A percentile compares a stretch with the other conserved stretches of the same genome.
phyloP scores from a whole-genome alignment of 2,329 filamentous ascomycete species.

The Aspergillus sp. region DNA sequence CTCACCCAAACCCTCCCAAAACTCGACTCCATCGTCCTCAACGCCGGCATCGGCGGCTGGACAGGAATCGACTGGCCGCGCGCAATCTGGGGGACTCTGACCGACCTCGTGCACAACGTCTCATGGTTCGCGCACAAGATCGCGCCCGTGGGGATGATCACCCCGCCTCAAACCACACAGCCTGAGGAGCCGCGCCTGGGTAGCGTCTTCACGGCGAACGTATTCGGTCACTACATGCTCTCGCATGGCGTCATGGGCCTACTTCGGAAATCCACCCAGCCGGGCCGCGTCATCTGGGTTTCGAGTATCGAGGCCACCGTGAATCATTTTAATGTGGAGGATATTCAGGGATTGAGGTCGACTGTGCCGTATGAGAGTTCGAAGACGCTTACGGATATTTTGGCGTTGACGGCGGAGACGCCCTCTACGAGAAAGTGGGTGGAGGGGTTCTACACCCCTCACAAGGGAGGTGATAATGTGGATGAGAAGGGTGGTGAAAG shows the following conservation, averaged over 20 bases:
- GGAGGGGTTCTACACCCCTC: conserved; percentile 55
- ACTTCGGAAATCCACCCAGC: conserved; percentile 53
- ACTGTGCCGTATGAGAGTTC: conserved; percentile 75
- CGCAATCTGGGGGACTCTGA: conserved; percentile 60
- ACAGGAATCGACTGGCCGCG: conserved; percentile 69
- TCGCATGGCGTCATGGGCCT: conserved; percentile 77
- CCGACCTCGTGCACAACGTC: conserved; percentile 65
- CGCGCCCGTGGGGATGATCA: conserved; percentile 56
- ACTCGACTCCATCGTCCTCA: conserved; percentile 78
- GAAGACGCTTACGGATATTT: conserved; percentile 82
- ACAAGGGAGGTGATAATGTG: conserved; percentile 14
- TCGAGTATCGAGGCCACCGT: conserved; percentile 73
- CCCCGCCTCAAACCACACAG: conserved; percentile 54
- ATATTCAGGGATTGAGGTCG: conserved; percentile 72
- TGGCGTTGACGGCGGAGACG: conserved; percentile 72
- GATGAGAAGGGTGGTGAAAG: neutral
- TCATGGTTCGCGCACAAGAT: conserved; percentile 80
- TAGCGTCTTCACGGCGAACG: conserved; percentile 83
- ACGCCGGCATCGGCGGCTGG: conserved; percentile 89
- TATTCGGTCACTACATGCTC: conserved; percentile 94
- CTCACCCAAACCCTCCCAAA: conserved; percentile 60
- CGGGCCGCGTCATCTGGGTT: conserved; percentile 80
- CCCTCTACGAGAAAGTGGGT: conserved; percentile 63
- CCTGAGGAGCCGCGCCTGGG: conserved; percentile 64
- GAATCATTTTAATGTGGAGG: conserved; percentile 61